Evolutionary conservation across 768 basidiomycete genomes (phyloP).

Genomic region (Lyophyllum atratum): DNA sequence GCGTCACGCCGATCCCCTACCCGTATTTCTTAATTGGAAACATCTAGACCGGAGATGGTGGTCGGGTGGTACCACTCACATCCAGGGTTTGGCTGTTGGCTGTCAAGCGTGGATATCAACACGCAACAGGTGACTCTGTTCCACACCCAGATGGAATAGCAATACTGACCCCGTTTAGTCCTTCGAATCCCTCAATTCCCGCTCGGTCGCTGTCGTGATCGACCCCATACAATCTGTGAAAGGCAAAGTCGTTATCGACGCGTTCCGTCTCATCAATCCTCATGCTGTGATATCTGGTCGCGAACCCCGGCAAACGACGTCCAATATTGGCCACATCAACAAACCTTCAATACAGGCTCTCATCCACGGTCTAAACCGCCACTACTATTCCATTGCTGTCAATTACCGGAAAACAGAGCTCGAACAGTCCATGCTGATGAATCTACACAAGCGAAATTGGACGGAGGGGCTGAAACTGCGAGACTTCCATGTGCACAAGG

Average conservation of each 20-base stretch:
- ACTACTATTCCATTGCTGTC: conserved; percentile 97
- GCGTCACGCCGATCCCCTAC: conserved; percentile 24
- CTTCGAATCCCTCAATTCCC: conserved; percentile 90
- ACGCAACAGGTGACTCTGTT: conserved; percentile 81
- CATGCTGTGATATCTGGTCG: conserved; percentile 87
- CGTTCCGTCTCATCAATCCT: conserved; percentile 96
- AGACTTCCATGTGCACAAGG: conserved; percentile 88
- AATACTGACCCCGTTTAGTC: conserved; percentile 57
- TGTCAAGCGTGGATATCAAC: conserved; percentile 98
- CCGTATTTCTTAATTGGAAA: not conserved
- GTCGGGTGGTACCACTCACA: conserved; percentile 99
- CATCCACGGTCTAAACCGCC: conserved; percentile 95
- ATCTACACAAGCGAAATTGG: conserved; percentile 98
- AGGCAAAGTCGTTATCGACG: conserved; percentile 98
- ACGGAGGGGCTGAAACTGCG: conserved; percentile 92
- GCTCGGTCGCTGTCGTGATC: conserved; percentile 95
- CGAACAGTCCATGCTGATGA: conserved; percentile 98
- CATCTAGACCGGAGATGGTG: conserved; percentile 88
- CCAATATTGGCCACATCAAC: conserved; percentile 98
- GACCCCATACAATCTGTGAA: conserved; percentile 99
- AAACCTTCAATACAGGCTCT: conserved; percentile 99
- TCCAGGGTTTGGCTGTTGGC: conserved; percentile 99
- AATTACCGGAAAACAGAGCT: conserved; percentile 98
- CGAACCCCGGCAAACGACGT: conserved; percentile 96
- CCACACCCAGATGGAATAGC: not conserved